Conservation (phyloP, 495 filamentous ascomycete genomes). For the Xeromyces bisporus region DNA sequence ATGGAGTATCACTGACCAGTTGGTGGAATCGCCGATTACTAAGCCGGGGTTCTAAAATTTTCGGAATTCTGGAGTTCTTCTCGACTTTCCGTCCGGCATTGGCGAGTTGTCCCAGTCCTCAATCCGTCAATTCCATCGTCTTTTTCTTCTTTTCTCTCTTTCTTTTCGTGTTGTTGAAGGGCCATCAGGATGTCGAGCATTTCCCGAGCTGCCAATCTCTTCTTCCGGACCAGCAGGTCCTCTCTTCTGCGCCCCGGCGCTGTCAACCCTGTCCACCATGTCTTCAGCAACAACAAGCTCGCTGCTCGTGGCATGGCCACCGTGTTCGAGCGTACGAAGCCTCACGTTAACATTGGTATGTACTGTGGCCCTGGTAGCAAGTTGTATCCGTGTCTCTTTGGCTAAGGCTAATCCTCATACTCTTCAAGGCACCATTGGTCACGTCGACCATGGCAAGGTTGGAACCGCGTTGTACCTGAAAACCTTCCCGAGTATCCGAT, state of each 20-base stretch:
- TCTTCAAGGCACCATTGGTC: slow-evolving; percentile 75
- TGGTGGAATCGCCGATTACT: slow-evolving; percentile 13
- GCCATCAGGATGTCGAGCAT: slow-evolving; percentile 44
- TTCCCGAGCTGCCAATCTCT: slow-evolving; percentile 46
- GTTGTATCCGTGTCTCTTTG: too few species aligned
- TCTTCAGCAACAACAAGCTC: slow-evolving; percentile 49
- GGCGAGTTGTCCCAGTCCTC: too few species aligned
- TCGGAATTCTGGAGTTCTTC: slow-evolving; percentile 17
- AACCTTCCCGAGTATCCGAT: slow-evolving; percentile 6
- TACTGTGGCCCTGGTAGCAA: too few species aligned
- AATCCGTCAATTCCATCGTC: slow-evolving; percentile 14
- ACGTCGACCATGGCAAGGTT: slow-evolving; percentile 99
- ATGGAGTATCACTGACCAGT: neutral
- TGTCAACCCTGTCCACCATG: slow-evolving; percentile 53
- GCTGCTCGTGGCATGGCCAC: slow-evolving; percentile 55
- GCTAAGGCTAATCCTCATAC: too few species aligned
- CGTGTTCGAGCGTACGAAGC: slow-evolving; percentile 79
- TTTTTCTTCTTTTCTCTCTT: slow-evolving; percentile 14
- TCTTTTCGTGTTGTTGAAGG: slow-evolving; percentile 16
- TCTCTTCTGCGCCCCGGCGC: slow-evolving; percentile 41
- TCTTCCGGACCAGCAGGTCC: slow-evolving; percentile 49
- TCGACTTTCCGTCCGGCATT: slow-evolving; percentile 8
- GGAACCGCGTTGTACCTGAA: slow-evolving; percentile 8
- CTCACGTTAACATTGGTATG: slow-evolving; percentile 93
- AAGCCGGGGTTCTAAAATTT: slow-evolving; percentile 27